A percentile compares a stretch with the other conserved stretches of the same genome.
Evolutionary conservation across 495 filamentous ascomycete species (phyloP).

Genomic region (Penicillium malachiteum): DNA sequence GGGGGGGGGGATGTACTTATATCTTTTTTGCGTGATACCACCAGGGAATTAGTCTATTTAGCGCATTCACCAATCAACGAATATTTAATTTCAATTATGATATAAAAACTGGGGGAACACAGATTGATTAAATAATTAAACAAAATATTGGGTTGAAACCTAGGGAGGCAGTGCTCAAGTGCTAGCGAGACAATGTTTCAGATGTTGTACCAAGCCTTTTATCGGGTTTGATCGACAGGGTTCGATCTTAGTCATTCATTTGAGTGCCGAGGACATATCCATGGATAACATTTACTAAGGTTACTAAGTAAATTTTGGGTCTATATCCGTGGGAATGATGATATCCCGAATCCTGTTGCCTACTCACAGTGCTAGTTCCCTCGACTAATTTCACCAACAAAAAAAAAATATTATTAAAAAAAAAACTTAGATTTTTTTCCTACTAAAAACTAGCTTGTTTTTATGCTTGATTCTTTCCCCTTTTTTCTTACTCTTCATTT

Average conservation of each 20-base stretch:
- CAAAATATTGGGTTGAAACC: background rate
- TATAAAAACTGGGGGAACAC: too few relatives aligned
- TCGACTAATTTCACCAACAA: background rate
- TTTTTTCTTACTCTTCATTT: background rate
- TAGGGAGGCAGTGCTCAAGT: constrained; percentile 1
- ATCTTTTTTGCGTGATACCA: constrained; percentile 9
- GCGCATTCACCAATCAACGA: too few relatives aligned
- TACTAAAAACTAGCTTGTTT: background rate
- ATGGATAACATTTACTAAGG: too few relatives aligned
- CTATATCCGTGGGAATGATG: background rate
- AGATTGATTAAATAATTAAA: too few relatives aligned
- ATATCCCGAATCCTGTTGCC: constrained; percentile 25
- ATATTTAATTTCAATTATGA: background rate
- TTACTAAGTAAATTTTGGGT: too few relatives aligned
- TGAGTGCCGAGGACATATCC: background rate
- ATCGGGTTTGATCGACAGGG: constrained; percentile 32
- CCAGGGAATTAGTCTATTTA: constrained; percentile 7
- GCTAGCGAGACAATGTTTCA: constrained; percentile 26
- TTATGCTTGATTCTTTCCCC: background rate
- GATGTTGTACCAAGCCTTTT: constrained; percentile 21
- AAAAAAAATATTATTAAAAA: background rate
- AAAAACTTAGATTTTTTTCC: background rate
- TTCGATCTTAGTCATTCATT: constrained; percentile 20
- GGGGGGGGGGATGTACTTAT: too few relatives aligned
- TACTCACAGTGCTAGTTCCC: constrained; percentile 5